Conservation (phyloP, 805 yeast genomes). For the Novakomyces olei region DNA sequence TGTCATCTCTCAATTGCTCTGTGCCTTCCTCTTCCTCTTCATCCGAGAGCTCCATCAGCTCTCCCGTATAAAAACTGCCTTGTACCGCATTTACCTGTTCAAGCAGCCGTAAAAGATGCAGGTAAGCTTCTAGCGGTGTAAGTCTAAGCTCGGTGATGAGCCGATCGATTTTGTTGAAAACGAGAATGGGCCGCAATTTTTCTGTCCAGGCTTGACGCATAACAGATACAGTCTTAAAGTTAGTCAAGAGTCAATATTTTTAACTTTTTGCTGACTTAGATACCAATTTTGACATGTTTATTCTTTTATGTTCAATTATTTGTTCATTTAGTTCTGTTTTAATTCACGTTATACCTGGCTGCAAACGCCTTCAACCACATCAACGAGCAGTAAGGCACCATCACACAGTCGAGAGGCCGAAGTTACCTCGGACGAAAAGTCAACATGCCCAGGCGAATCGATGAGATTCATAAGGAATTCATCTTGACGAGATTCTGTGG, state of each 20-base stretch:
- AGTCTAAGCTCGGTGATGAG: slow-evolving; percentile 60
- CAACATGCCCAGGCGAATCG: slow-evolving; percentile 99
- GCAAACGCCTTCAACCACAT: slow-evolving; percentile 95
- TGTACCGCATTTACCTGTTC: slow-evolving; percentile 90
- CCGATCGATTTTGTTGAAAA: slow-evolving; percentile 78
- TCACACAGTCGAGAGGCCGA: slow-evolving; percentile 91
- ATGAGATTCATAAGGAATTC: slow-evolving; percentile 62
- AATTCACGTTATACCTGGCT: too few species aligned
- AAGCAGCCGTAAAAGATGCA: slow-evolving; percentile 51
- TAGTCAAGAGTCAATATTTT: too few species aligned
- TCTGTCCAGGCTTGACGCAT: slow-evolving; percentile 91
- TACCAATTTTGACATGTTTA: too few species aligned
- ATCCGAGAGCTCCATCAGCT: slow-evolving; percentile 40
- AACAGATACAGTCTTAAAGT: slow-evolving; percentile 83
- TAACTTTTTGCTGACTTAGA: too few species aligned
- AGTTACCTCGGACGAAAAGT: slow-evolving; percentile 87
- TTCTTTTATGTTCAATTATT: too few species aligned
- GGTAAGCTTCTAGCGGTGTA: slow-evolving; percentile 65
- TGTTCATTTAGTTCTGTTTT: too few species aligned
- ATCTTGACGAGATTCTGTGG: slow-evolving; percentile 2
- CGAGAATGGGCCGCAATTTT: slow-evolving; percentile 65
- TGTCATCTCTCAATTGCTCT: slow-evolving; percentile 42
- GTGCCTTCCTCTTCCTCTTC: slow-evolving; percentile 58
- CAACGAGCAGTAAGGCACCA: slow-evolving; percentile 87
- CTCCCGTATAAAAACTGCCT: slow-evolving; percentile 83